These are phyloP conservation scores for Trichophyton benhamiae DNA, from an alignment of 2,329 filamentous ascomycete genomes.

Conservation along the genomic window DNA sequence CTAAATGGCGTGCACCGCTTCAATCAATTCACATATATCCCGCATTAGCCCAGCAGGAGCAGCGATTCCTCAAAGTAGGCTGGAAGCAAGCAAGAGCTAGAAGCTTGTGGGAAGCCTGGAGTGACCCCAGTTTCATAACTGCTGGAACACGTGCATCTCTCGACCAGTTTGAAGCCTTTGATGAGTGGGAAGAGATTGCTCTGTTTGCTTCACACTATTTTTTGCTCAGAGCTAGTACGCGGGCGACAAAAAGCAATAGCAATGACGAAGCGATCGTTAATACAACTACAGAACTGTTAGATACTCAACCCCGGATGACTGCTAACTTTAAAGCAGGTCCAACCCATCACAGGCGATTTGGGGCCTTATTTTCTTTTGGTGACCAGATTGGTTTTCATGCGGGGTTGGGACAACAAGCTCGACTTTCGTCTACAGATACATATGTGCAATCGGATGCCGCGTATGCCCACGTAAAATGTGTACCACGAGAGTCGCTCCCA, in stretches of 20 bases:
- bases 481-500: conserved; percentile 25
- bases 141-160: conserved; percentile 48
- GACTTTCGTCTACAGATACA: conserved; percentile 37
- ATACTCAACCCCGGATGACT: conserved; percentile 9
- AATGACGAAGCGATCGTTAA: neutral
- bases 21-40: conserved; percentile 61
- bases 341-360: conserved; percentile 48
- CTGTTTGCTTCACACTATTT: conserved; percentile 79
- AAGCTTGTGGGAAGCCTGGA: conserved; percentile 77
- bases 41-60: conserved; percentile 50
- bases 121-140: conserved; percentile 52
- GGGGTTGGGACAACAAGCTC: conserved; percentile 34
- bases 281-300: neutral
- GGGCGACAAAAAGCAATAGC: neutral
- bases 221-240: conserved; percentile 52
- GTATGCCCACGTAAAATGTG: conserved; percentile 32
- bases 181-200: conserved; percentile 92
- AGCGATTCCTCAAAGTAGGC: conserved; percentile 56
- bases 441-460: conserved; percentile 37
- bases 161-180: conserved; percentile 68
- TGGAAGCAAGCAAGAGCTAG: conserved; percentile 53
- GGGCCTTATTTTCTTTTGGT: conserved; percentile 37
- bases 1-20: conserved; percentile 67
- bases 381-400: conserved; percentile 29
- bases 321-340: conserved; percentile 22